phyloP scores from a whole-genome alignment of 176 grass and related monocot species.

The Pontederia crassipes region DNA sequence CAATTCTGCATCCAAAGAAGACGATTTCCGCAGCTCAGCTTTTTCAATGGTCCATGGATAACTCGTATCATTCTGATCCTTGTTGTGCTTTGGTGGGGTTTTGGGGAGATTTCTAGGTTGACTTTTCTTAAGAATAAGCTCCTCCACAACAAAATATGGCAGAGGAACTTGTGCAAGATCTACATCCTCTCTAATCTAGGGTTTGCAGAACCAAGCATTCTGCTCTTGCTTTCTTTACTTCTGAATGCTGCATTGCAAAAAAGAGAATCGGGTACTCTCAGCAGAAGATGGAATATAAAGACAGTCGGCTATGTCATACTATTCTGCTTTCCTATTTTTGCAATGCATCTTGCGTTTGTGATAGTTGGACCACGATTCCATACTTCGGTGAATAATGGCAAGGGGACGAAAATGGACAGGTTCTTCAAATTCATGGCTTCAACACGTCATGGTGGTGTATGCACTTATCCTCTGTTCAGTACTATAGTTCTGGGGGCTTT shows the following conservation, averaged over 20 bases:
- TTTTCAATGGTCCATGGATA: slow-evolving; percentile 87
- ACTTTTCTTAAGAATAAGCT: slow-evolving; percentile 57
- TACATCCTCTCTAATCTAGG: slow-evolving; percentile 91
- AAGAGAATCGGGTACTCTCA: slow-evolving; percentile 55
- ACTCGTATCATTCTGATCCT: slow-evolving; percentile 66
- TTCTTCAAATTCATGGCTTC: slow-evolving; percentile 38
- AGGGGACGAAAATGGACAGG: slow-evolving; percentile 47
- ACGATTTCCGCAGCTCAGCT: slow-evolving; percentile 45
- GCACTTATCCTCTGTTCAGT: slow-evolving; percentile 81
- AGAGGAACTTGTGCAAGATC: slow-evolving; percentile 57
- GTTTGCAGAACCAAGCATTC: slow-evolving; percentile 86
- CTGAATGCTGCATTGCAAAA: slow-evolving; percentile 67
- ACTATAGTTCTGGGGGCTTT: slow-evolving; percentile 69
- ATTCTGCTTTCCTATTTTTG: slow-evolving; percentile 67
- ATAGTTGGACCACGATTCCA: slow-evolving; percentile 59
- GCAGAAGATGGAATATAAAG: slow-evolving; percentile 70
- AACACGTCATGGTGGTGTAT: slow-evolving; percentile 34
- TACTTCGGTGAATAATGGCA: slow-evolving; percentile 30
- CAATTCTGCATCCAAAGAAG: slow-evolving; percentile 36
- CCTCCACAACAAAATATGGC: slow-evolving; percentile 50
- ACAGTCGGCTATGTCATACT: slow-evolving; percentile 59
- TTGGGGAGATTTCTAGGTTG: slow-evolving; percentile 62
- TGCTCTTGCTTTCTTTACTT: slow-evolving; percentile 75
- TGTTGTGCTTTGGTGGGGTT: slow-evolving; percentile 72
- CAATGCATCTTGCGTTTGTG: slow-evolving; percentile 41